Base-by-base conservation (phyloP, 192 early-diverging fungal genomes). In the Coemansia sp. region DNA sequence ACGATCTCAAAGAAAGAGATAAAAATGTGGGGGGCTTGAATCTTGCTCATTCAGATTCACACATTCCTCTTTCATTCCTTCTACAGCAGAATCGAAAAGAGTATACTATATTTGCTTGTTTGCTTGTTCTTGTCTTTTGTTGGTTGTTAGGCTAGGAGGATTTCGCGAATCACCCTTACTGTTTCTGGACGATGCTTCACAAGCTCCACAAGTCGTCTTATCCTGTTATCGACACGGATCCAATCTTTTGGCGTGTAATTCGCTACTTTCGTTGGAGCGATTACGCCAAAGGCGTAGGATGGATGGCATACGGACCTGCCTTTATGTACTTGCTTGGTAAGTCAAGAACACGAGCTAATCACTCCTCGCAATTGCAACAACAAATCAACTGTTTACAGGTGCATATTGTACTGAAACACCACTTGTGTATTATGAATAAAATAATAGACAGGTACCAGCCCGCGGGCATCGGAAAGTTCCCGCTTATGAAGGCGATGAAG, bases 181-280 rank as follows among this genome's bases (percentile, higher is more conserved):
- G n/a, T 25, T 25, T 23, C 25, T 25, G 45, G 45, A 48, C 45
- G 23, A 48, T 48, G 45, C 45, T 14, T 11, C 19, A 25, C 22
- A 54, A 54, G 19, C 60, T 72, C 33, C 77, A 74, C 71, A 68
- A 84, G 50, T 74, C 85, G 15, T 85, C 90, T 44, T 95, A 89
- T 82, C 87, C 85, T 33, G 84, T 93, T 68, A 92, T 98, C 66
- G 92, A 90, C 75, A 88, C 85, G 52, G 91, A 98, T 68, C 96
- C 96, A 25, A 91, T 95, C 70, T 90, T 98, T 72, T 82, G 68
- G 65, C 87, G 92, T 50, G 92, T 98, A 2, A 83, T 98, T 57
- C 75, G 90, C 40, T 98, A 96, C 85, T 91, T 98, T 71, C 87
- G 96, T 50, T 65, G 85, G 34, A 83, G 84, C 15, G 96, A 98